These are phyloP conservation scores for Ceratorhiza oryzae-sativae DNA, from an alignment of 1,284 basidiomycete species.

Conservation along the genomic window DNA sequence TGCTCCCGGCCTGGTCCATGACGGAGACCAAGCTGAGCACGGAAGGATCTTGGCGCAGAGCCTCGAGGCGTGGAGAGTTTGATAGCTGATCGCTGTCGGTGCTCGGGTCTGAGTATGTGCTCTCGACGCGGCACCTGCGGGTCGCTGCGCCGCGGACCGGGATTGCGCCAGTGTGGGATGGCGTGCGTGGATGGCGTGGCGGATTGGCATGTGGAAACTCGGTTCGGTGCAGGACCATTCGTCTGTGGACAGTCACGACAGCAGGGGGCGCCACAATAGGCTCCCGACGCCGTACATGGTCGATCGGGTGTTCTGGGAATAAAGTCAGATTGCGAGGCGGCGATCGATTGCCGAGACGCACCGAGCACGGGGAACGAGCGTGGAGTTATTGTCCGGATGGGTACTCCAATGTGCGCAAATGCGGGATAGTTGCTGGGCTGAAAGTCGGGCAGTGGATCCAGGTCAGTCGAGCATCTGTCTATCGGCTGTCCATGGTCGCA, in stretches of 20 bases:
- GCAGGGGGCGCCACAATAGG: not conserved
- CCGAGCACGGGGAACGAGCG: slow-evolving; percentile 29
- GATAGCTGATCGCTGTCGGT: not conserved
- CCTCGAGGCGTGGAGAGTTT: slow-evolving; percentile 16
- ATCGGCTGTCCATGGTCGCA: slow-evolving; percentile 30
- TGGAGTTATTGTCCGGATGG: slow-evolving; percentile 21
- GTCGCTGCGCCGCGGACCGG: not conserved
- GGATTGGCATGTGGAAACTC: slow-evolving; percentile 31
- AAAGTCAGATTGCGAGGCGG: slow-evolving; percentile 18
- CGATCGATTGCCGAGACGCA: slow-evolving; percentile 4
- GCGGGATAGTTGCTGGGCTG: slow-evolving; percentile 8
- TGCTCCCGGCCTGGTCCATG: slow-evolving; percentile 31
- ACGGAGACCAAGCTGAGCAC: slow-evolving; percentile 34
- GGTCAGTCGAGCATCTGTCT: slow-evolving; percentile 26
- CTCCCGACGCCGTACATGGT: slow-evolving; percentile 25
- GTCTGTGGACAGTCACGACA: slow-evolving; percentile 16
- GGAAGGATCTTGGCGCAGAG: slow-evolving; percentile 33
- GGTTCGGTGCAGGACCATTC: slow-evolving; percentile 30
- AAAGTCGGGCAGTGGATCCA: slow-evolving; percentile 28
- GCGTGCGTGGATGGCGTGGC: slow-evolving; percentile 30
- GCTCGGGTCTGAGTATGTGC: slow-evolving; percentile 22
- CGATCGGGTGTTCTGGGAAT: slow-evolving; percentile 36
- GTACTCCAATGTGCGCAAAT: slow-evolving; percentile 20
- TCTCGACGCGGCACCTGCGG: slow-evolving; percentile 6
- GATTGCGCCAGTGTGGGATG: slow-evolving; percentile 8